These are phyloP conservation scores for Pseudevernia furfuracea DNA, from an alignment of 495 filamentous ascomycete species.

Conservation along the genomic window DNA sequence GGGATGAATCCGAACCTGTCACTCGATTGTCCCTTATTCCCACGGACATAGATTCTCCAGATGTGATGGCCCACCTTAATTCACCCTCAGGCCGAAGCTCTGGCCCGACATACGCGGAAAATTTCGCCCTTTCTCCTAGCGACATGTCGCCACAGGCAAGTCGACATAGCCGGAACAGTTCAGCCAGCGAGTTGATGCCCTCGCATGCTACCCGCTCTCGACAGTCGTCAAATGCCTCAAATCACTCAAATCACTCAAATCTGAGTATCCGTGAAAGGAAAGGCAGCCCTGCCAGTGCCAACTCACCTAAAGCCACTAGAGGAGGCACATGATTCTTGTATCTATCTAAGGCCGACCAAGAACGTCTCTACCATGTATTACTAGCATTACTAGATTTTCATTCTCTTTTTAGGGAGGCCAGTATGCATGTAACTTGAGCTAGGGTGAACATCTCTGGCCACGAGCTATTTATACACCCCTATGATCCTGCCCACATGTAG, in stretches of 20 bases:
- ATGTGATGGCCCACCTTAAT: background rate
- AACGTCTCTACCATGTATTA: background rate
- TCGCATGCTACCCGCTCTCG: no score
- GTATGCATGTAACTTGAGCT: background rate
- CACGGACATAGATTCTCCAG: background rate
- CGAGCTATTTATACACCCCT: no score
- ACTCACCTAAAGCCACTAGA: background rate
- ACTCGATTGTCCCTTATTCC: background rate
- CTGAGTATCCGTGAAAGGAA: background rate
- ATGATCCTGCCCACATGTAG: no score
- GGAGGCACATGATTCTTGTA: background rate
- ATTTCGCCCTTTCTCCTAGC: background rate
- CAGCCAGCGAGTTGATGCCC: background rate
- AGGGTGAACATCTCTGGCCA: background rate
- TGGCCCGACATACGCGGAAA: background rate
- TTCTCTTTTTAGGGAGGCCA: background rate
- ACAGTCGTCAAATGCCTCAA: no score
- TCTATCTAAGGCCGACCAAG: background rate
- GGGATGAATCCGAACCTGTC: background rate
- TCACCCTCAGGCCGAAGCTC: background rate
- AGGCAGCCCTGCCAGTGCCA: background rate
- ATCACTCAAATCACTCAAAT: background rate
- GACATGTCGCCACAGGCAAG: background rate
- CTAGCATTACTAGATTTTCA: background rate
- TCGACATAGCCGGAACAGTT: background rate